Evolutionary conservation across 768 basidiomycete genomes (phyloP), one percentile per base, ranked within the genome.

Genomic region (Pleurotus giganteus): DNA sequence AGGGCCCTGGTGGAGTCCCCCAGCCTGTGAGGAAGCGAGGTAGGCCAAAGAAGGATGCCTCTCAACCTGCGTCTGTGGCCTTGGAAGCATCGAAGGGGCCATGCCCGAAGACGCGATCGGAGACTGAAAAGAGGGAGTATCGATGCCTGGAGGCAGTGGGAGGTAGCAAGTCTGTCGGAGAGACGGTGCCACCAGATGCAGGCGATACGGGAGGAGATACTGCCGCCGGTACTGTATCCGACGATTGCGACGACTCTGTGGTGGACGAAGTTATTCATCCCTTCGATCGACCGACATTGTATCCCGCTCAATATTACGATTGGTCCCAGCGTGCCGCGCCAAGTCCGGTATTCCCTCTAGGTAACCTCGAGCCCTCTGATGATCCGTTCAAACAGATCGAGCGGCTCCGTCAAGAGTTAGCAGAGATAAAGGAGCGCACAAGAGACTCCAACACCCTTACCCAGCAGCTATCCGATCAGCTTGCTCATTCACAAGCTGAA

Each of bases 401-500:
- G 53, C 81, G 78, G 41, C 76, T 89, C 71, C 79, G 83, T 62
- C 76, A 79, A 61, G 88, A 91, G 69, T 77, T 89, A 64, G 78
- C 76, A 7, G 77, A 67, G 34, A 71, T 91, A 53, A 81, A 85
- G 44, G 78, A 82, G 53, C 85, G 88, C 64, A 81, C 86, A 15
- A 77, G 85, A 19, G 85, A 89, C 58, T 85, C 87, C 4, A 78
- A 85, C 54, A 82, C 82, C 4, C 75, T 83, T 26, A 86, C 86
- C 2, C 68, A 84, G 51, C 75, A 81, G 55, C 74, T 91, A 57
- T 80, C 87, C 15, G 86, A 88, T 63, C 84, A 89, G 62, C 75
- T 91, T n/a, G 73, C 80, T 7, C 80, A 83, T 57, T 83, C 80
- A 7, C 82, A 88, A 58, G 72, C 81, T 32, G 88, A 89, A 58